Evolutionary conservation across 1,284 basidiomycete species (phyloP).

Genomic region (Somion occarium): DNA sequence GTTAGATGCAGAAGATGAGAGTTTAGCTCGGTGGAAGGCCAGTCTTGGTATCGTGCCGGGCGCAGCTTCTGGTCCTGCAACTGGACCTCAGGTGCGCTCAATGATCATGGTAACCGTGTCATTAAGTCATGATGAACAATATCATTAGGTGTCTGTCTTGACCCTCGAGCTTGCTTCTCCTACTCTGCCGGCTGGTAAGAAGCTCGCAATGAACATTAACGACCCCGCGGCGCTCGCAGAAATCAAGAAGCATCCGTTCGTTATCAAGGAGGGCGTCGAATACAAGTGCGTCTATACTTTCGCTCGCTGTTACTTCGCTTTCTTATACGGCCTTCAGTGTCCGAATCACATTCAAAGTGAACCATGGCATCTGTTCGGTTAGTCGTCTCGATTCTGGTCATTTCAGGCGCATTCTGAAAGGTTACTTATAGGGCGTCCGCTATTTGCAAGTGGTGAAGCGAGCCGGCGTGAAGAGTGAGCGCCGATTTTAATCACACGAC

Average conservation of each 20-base stretch:
- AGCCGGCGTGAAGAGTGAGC: conserved; percentile 59
- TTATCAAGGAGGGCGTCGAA: conserved; percentile 81
- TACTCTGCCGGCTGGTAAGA: conserved; percentile 61
- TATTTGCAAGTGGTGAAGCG: conserved; percentile 86
- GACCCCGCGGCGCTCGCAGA: conserved; percentile 42
- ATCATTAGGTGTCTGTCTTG: conserved; percentile 57
- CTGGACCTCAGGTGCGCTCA: conserved; percentile 58
- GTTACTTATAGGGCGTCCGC: conserved; percentile 57
- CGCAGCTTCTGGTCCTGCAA: conserved; percentile 27
- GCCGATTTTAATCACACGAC: not conserved
- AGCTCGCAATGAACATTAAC: conserved; percentile 52
- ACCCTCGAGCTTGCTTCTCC: conserved; percentile 67
- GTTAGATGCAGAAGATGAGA: conserved; percentile 84
- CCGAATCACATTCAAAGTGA: conserved; percentile 75
- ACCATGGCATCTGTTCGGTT: conserved; percentile 82
- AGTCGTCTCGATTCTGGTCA: conserved; percentile 17
- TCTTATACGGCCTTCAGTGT: conserved; percentile 42
- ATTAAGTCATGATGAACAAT: conserved; percentile 6
- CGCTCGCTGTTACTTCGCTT: conserved; percentile 2
- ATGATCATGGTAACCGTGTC: not conserved
- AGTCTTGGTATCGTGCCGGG: conserved; percentile 78
- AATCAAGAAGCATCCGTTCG: conserved; percentile 66
- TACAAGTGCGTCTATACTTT: conserved; percentile 53
- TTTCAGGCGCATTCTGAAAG: conserved; percentile 8
- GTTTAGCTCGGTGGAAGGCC: conserved; percentile 85